phyloP scores from a whole-genome alignment of 1,284 basidiomycete genomes.

The Fistulina hepatica region DNA sequence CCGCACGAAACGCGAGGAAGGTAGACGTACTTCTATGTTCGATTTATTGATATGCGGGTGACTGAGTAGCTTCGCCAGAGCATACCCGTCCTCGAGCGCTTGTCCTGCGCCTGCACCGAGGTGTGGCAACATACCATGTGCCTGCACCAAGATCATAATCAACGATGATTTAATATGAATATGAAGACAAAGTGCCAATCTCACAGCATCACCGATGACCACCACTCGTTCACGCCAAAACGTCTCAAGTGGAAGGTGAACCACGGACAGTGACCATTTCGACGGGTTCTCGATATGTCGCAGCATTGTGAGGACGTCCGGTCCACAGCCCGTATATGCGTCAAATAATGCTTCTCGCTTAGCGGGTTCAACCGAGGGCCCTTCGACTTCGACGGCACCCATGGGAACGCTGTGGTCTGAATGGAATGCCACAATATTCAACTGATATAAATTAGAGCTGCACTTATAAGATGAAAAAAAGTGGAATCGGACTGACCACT shows the following conservation, averaged over 20 bases:
- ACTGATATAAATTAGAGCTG: conserved; percentile 22
- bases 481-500: conserved; percentile 23
- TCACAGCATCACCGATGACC: neutral
- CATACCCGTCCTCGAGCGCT: neutral
- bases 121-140: neutral
- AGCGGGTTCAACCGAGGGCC: conserved; percentile 38
- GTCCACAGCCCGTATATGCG: conserved; percentile 39
- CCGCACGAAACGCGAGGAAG: no score
- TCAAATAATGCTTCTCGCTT: conserved; percentile 34
- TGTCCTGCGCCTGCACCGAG: neutral
- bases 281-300: conserved; percentile 29
- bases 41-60: no score
- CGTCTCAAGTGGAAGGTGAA: neutral
- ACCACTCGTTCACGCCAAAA: neutral
- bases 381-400: conserved; percentile 27
- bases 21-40: no score
- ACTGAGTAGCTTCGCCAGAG: neutral
- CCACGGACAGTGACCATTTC: neutral
- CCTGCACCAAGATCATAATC: neutral
- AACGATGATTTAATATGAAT: neutral
- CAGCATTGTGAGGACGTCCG: conserved; percentile 33
- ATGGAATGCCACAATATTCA: conserved; percentile 45
- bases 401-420: conserved; percentile 29
- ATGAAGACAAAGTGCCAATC: no score
- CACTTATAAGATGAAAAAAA: neutral